Evolutionary conservation across 192 early-diverging fungal genomes (phyloP), one percentile per base, ranked within the genome.

Genomic region (Oehlia diaphana): DNA sequence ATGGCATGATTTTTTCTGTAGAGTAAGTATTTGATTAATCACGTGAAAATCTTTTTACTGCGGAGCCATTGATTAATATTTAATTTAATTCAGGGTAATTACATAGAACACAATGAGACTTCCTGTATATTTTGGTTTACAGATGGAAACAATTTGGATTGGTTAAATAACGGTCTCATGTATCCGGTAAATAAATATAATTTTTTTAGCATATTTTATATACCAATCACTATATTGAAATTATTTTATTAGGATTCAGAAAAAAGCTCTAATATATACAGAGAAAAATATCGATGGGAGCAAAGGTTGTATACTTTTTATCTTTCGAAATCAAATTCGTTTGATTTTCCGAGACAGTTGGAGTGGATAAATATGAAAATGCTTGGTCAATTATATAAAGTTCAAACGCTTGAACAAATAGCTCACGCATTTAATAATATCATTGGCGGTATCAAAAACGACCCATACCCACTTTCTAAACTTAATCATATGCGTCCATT

Each of bases 41-140:
- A 26, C 31, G 64, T 33, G 64, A 66, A 35, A 26, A 66, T 33
- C 10, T 64, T 66, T 26, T 4, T 66, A 33, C 31, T 33, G 31
- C 64, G 13, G 28, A 14, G 4, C 1, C 13, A 63, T 63, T 63
- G 5, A 63, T 37, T 70, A 39, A 42, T 9, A 39, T 70, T n/a
- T 37, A 50, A 12, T 72, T n/a, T 50, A 50, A 10, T 49, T 49
- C 19, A 72, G 71, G 71, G 71, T 14, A 44, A 37, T 13, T 72
- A 72, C 31, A 44, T 72, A 14, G 71, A 72, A 28, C 71, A 72
- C 28, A 72, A 72, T 33, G 71, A 72, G 42, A 72, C 71, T 23
- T 49, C 71, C 5, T 23, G 47, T 26, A 72, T 72, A 72, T 72
- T 72, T 49, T 72, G 71, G 71, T 72, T 72, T 50, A 72, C 71